A percentile compares a stretch with the other conserved stretches of the same genome.
Conservation (phyloP, 805 yeast species). For the Ogataea allantospora region DNA sequence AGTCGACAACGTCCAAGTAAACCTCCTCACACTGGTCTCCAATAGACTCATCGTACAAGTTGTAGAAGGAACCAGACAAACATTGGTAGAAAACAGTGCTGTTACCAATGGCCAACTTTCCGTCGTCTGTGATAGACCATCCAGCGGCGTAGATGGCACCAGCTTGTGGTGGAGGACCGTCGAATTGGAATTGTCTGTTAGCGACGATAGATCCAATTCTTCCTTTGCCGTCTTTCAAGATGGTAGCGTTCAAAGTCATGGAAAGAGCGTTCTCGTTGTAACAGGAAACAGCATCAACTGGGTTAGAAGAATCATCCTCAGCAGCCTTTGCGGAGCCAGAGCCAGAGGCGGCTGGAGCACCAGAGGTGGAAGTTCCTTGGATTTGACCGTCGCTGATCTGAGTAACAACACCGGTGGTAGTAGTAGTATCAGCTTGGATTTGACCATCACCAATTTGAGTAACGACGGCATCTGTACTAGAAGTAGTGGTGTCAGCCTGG, state of each 20-base stretch:
- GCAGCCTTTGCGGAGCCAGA: constrained; percentile 22
- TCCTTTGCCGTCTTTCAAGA: constrained; percentile 45
- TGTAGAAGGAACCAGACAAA: constrained; percentile 56
- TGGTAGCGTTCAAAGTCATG: constrained; percentile 41
- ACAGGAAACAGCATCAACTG: constrained; percentile 36
- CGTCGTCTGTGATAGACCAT: constrained; percentile 47
- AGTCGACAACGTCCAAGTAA: constrained; percentile 44
- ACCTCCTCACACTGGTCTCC: constrained; percentile 48
- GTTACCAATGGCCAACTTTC: constrained; percentile 51
- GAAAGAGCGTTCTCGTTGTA: constrained; percentile 38
- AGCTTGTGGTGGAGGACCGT: constrained; percentile 66
- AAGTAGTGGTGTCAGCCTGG: constrained; percentile 31
- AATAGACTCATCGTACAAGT: constrained; percentile 50
- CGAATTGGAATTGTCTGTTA: constrained; percentile 64
- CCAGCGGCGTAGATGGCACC: constrained; percentile 54
- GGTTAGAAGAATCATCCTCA: constrained; percentile 33
- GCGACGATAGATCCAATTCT: constrained; percentile 61
- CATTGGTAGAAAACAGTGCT: constrained; percentile 52
- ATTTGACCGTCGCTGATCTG: constrained; percentile 52
- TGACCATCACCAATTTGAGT: constrained; percentile 44
- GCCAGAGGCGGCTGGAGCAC: constrained; percentile 25
- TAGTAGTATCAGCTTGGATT: constrained; percentile 42
- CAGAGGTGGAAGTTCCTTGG: constrained; percentile 13
- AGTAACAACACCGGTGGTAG: constrained; percentile 41
- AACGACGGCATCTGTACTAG: constrained; percentile 34